phyloP scores from a whole-genome alignment of 345 rosid genomes.

The Nasturtium officinale region DNA sequence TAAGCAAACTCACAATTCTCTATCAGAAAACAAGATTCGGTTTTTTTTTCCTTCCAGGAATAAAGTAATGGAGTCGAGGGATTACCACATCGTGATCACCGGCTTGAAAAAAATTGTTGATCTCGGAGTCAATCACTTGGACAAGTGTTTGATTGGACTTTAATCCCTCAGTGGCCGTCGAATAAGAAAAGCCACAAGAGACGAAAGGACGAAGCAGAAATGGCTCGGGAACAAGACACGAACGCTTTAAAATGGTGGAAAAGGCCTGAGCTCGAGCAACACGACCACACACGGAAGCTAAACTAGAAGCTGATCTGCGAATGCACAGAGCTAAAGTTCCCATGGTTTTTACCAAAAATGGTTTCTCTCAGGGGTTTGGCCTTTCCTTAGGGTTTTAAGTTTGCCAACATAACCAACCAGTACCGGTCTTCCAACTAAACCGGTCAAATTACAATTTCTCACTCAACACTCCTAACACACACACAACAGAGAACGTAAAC shows the following conservation, averaged over 20 bases:
- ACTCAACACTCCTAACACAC: background rate
- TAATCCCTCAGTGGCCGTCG: slow-evolving; percentile 46
- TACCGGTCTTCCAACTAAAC: background rate
- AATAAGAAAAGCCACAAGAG: slow-evolving; percentile 37
- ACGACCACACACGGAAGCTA: slow-evolving; percentile 42
- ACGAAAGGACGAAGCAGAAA: slow-evolving; percentile 36
- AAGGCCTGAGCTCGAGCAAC: slow-evolving; percentile 45
- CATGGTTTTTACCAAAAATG: slow-evolving; percentile 28
- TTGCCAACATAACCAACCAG: background rate
- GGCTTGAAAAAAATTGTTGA: slow-evolving; percentile 55
- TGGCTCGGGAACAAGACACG: slow-evolving; percentile 28
- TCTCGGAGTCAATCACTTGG: slow-evolving; percentile 64
- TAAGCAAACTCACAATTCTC: background rate
- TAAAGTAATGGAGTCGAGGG: background rate
- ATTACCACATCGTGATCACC: slow-evolving; percentile 52
- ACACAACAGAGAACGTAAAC: background rate
- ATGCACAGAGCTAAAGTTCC: slow-evolving; percentile 26
- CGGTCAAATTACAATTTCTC: background rate
- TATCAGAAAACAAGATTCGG: slow-evolving; percentile 1
- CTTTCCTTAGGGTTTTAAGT: slow-evolving; percentile 20
- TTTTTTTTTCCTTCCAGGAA: background rate
- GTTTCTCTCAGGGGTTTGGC: slow-evolving; percentile 14
- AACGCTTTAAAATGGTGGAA: slow-evolving; percentile 43
- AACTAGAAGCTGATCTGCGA: slow-evolving; percentile 40
- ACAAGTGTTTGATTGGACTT: slow-evolving; percentile 60